A percentile compares a stretch with the other conserved stretches of the same genome.
Conservation (phyloP, 1,284 basidiomycete genomes). For the Ceratobasidium papillatum region DNA sequence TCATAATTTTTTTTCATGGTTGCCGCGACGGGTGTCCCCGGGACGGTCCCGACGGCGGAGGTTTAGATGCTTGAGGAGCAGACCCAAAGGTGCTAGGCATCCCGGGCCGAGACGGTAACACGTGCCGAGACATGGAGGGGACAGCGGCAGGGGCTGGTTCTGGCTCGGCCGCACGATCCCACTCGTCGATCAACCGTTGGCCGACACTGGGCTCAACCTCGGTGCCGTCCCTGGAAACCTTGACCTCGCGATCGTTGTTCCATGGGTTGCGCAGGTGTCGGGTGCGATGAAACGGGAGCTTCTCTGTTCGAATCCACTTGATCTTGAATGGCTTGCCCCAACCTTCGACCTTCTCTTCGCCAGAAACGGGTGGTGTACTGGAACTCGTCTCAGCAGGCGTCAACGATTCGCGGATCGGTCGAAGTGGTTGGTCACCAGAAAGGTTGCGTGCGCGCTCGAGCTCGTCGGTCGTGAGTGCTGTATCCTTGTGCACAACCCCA, state of each 20-base stretch:
- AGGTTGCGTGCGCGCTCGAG: slow-evolving; percentile 34
- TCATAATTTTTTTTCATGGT: not conserved
- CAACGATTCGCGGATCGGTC: slow-evolving; percentile 17
- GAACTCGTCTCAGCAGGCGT: slow-evolving; percentile 24
- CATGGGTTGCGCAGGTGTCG: slow-evolving; percentile 88
- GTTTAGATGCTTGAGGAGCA: slow-evolving; percentile 3
- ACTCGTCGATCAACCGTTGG: slow-evolving; percentile 76
- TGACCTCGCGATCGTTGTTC: slow-evolving; percentile 91
- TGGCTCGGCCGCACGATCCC: slow-evolving; percentile 56
- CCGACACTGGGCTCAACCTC: slow-evolving; percentile 89
- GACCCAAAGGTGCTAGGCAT: slow-evolving; percentile 11
- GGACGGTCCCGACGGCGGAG: not conserved
- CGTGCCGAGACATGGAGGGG: not conserved
- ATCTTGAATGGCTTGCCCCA: slow-evolving; percentile 85
- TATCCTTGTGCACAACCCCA: slow-evolving; percentile 50
- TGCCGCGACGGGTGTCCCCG: not conserved
- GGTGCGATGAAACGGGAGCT: slow-evolving; percentile 80
- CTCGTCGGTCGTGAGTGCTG: slow-evolving; percentile 40
- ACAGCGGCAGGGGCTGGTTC: not conserved
- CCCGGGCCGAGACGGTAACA: slow-evolving; percentile 17
- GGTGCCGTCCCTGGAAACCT: slow-evolving; percentile 91
- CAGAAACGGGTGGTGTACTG: slow-evolving; percentile 18
- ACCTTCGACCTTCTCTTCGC: slow-evolving; percentile 51
- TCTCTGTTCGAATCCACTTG: slow-evolving; percentile 81
- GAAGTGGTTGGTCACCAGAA: not conserved